Evolutionary conservation across 2,329 filamentous ascomycete genomes (phyloP).

Genomic region (Ascochyta viciae-villosae): DNA sequence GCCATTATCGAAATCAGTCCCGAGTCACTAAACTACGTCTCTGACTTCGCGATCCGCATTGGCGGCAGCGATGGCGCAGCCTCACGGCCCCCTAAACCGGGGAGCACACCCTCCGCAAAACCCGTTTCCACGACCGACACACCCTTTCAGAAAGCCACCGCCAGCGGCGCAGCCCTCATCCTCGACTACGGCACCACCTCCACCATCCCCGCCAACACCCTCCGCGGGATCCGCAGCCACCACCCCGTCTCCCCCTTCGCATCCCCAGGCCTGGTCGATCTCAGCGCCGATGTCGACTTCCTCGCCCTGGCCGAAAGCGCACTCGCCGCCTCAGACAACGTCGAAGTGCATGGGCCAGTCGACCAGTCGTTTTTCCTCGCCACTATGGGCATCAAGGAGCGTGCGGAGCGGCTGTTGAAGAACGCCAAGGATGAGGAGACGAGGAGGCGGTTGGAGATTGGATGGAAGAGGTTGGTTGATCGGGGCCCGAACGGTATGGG

Average conservation of each 20-base stretch:
- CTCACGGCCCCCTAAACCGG: slow-evolving; percentile 20
- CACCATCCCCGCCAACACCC: slow-evolving; percentile 83
- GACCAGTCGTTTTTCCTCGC: slow-evolving; percentile 82
- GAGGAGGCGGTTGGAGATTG: slow-evolving; percentile 66
- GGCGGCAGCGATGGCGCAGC: slow-evolving; percentile 61
- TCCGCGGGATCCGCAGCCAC: slow-evolving; percentile 87
- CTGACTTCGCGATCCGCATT: slow-evolving; percentile 84
- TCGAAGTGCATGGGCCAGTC: slow-evolving; percentile 93
- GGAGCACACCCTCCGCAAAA: slow-evolving; percentile 50
- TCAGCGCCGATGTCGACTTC: slow-evolving; percentile 95
- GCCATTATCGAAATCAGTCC: slow-evolving; percentile 90
- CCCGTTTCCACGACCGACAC: slow-evolving; percentile 16
- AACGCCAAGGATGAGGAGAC: slow-evolving; percentile 49
- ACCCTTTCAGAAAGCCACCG: slow-evolving; percentile 61
- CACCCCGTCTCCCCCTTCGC: slow-evolving; percentile 78
- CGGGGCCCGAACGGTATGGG: slow-evolving; percentile 87
- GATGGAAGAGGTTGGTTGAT: slow-evolving; percentile 86
- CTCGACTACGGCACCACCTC: slow-evolving; percentile 88
- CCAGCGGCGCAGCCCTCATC: slow-evolving; percentile 89
- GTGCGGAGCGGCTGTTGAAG: slow-evolving; percentile 39
- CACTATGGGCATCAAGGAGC: slow-evolving; percentile 75
- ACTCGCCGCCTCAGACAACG: slow-evolving; percentile 73
- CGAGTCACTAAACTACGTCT: slow-evolving; percentile 79
- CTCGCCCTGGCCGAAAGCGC: slow-evolving; percentile 83
- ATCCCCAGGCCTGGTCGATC: slow-evolving; percentile 81